A percentile compares a stretch with the other conserved stretches of the same genome.
Evolutionary conservation across 106 monocot species (phyloP).

Genomic region (Chionographis japonica): DNA sequence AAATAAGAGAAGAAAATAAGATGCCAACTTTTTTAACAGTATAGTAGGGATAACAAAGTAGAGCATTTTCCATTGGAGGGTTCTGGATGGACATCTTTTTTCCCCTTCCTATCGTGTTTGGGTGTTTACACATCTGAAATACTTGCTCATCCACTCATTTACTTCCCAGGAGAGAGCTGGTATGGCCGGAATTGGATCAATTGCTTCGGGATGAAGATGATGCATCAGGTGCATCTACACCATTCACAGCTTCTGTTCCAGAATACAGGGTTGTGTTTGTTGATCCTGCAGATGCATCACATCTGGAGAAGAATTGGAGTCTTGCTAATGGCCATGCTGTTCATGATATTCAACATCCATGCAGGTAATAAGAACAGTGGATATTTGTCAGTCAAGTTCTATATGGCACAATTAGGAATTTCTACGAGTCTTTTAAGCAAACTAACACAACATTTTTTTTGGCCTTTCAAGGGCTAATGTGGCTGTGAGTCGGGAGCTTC

Average conservation of each 20-base stretch:
- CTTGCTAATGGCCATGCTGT: constrained; percentile 65
- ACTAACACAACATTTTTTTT: constrained; percentile 1
- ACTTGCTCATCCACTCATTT: background rate
- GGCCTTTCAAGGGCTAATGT: constrained; percentile 59
- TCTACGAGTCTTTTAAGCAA: no score
- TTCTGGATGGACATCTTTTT: background rate
- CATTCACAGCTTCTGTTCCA: constrained; percentile 72
- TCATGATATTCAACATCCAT: constrained; percentile 70
- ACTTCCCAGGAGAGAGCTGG: constrained; percentile 55
- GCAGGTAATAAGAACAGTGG: constrained; percentile 35
- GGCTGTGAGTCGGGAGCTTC: constrained; percentile 78
- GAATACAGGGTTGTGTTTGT: constrained; percentile 63
- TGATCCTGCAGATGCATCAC: constrained; percentile 25
- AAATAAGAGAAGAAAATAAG: no score
- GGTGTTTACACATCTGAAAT: no score
- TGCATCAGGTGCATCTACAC: constrained; percentile 29
- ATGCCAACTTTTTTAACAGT: no score
- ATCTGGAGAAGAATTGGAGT: constrained; percentile 51
- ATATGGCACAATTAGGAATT: no score
- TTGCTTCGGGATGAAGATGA: constrained; percentile 63
- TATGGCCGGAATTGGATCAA: constrained; percentile 75
- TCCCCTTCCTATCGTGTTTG: no score
- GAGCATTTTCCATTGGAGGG: background rate
- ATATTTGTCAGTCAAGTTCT: background rate
- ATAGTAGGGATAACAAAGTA: no score